Evolutionary conservation across 441 rosid genomes (phyloP).

Genomic region (Corymbia calophylla): DNA sequence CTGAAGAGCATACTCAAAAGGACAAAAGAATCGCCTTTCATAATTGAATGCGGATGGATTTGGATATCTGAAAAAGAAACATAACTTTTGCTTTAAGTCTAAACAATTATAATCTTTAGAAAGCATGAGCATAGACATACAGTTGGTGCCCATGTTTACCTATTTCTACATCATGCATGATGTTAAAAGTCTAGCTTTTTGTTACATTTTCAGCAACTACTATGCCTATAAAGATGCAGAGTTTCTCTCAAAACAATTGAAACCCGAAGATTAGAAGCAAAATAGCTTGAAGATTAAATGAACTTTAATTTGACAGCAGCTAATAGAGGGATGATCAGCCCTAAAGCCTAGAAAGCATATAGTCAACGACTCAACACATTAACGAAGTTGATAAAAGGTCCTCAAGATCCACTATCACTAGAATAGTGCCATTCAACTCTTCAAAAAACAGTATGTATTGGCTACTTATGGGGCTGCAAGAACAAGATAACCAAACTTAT

Average conservation of each 20-base stretch:
- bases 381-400: not conserved
- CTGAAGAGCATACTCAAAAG: constrained; percentile 96
- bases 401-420: not conserved
- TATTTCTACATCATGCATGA: not conserved
- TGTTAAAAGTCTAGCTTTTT: not conserved
- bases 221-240: not conserved
- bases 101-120: not conserved
- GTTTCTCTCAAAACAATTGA: not conserved
- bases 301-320: not conserved
- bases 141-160: not conserved
- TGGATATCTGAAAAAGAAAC: constrained; percentile 64
- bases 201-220: not conserved
- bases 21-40: constrained; percentile 84
- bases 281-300: not conserved
- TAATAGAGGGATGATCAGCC: not conserved
- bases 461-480: not conserved
- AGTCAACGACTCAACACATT: not conserved
- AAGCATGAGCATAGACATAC: not conserved
- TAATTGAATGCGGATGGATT: constrained; percentile 93
- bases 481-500: not conserved
- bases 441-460: not conserved
- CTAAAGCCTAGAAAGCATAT: not conserved
- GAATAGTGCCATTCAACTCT: not conserved
- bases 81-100: not conserved
- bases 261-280: not conserved